Evolutionary conservation across 495 filamentous ascomycete species (phyloP), one percentile per base, ranked within the genome.

Genomic region (Massariosphaeria phaeospora): DNA sequence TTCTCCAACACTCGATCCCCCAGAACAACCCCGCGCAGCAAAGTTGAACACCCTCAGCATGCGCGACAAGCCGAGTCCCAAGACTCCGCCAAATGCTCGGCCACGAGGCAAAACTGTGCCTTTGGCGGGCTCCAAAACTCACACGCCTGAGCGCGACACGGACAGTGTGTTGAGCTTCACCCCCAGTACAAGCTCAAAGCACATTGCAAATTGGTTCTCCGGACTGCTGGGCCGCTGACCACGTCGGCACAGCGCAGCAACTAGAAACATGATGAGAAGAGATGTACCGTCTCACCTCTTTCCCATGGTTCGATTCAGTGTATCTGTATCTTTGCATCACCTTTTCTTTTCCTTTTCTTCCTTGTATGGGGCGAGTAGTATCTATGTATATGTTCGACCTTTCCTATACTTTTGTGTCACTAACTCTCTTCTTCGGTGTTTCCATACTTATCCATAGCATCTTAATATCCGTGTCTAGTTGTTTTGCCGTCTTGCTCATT

Each of bases 181-280:
- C 17, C 34, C 41, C 0, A 49, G 48, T 23, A 49, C 49, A 20
- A 42, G 36, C 23, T 40, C 38, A 11, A 53, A 50, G 44, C 49
- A 60, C 15, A 35, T 60, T 18, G 33, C 57, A 23, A 40, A 12
- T 23, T 60, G 57, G 57, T 60, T 60, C 26, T 60, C 57, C 6
- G 57, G 57, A 17, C 38, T 60, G 30, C 27, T 60, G 43, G 57
- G 57, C 12, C 49, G 57, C 8, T 60, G 48, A 47, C 20, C 13
- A 21, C 24, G n/a, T 21, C 2, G 7, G 6, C 24, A 3, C 17
- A 33, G 8, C 8, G 30, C n/a, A 33, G 8, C 30, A 33, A 33
- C 30, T 33, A 33, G 8, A 33, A 33, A 33, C 30, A 33, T 33
- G 30, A 33, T n/a, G 8, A n/a, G 8, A n/a, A 33, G 30, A 8